Evolutionary conservation across 1,139 yeast genomes (phyloP), one percentile per base, ranked within the genome.

Genomic region (Blastobotrys illinoisensis): DNA sequence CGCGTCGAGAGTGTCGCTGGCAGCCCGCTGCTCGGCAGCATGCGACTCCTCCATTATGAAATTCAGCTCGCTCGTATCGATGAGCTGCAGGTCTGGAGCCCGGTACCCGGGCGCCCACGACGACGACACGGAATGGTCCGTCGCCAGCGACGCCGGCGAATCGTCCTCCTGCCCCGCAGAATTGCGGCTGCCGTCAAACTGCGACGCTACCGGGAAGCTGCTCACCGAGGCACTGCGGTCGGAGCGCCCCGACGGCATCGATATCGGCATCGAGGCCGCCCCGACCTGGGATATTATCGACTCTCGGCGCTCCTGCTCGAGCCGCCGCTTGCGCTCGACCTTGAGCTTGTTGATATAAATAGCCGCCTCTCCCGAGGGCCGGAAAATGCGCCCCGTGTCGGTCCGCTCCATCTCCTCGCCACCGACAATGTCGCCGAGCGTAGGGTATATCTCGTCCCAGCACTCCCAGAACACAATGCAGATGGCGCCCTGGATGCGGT

Each of bases 391-490:
- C 24, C 71, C 71, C 4, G 53, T 47, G 54, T 68, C 70, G 11
- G 67, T 62, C 16, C 54, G 56, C 44, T 62, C 61, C 57, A 68
- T 60, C 26, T 56, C 64, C 14, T 62, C 63, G 44, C 63, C 64
- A 4, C 71, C 70, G 1, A 64, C 67, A 40, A 68, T 63, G 18
- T 64, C 67, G 28, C 67, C 67, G 44, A 68, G 56, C 19, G 67
- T 60, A 48, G 67, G 64, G 53, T 64, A 68, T 20, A 64, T 60
- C 44, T 63, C 69, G 50, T 68, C 71, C 71, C 71, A 68, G 52
- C 66, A 64, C 49, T 67, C 70, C 71, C 71, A 68, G 56, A 68
- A 68, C 43, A 67, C 71, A 54, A 63, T 62, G 59, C 71, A 67
- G 14, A 67, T 65, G 23, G 71, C 71, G 44, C 71, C 71, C 49